Conservation (phyloP, 1,139 yeast genomes). For the Saccharomycopsis hybrid region DNA sequence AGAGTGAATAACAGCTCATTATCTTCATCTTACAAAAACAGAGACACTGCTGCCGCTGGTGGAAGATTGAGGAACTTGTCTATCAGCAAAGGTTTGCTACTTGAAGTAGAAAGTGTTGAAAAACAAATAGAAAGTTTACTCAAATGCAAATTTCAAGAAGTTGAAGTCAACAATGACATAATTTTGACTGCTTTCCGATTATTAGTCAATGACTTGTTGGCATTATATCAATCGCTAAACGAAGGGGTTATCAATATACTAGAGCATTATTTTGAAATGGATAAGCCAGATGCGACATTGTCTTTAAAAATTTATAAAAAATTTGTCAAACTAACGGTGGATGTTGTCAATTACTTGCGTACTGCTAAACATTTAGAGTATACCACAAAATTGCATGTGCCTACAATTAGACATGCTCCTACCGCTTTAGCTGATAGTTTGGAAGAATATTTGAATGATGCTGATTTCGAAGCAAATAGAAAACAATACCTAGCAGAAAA, state of each 20-base stretch:
- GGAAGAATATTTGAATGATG: constrained; percentile 82
- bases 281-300: constrained; percentile 76
- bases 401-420: constrained; percentile 95
- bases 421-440: constrained; percentile 82
- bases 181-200: constrained; percentile 78
- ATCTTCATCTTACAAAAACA: constrained; percentile 19
- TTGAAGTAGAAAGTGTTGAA: constrained; percentile 83
- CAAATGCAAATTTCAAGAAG: constrained; percentile 67
- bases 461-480: constrained; percentile 76
- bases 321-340: constrained; percentile 81
- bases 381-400: constrained; percentile 84
- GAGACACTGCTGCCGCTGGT: constrained; percentile 12
- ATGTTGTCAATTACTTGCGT: constrained; percentile 80
- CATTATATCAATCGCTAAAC: constrained; percentile 80
- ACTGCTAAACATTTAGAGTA: constrained; percentile 85
- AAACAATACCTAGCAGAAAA: constrained; percentile 69
- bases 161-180: constrained; percentile 69
- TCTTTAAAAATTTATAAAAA: constrained; percentile 77
- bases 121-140: constrained; percentile 71
- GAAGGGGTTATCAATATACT: constrained; percentile 91
- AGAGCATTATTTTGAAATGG: constrained; percentile 93
- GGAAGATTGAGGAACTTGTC: constrained; percentile 49
- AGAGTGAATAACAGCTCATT: constrained; percentile 38
- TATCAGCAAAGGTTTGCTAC: constrained; percentile 74
- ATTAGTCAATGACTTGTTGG: constrained; percentile 77